These are phyloP conservation scores for Fusarium aywerte DNA, from an alignment of 2,329 filamentous ascomycete species.

Conservation along the genomic window DNA sequence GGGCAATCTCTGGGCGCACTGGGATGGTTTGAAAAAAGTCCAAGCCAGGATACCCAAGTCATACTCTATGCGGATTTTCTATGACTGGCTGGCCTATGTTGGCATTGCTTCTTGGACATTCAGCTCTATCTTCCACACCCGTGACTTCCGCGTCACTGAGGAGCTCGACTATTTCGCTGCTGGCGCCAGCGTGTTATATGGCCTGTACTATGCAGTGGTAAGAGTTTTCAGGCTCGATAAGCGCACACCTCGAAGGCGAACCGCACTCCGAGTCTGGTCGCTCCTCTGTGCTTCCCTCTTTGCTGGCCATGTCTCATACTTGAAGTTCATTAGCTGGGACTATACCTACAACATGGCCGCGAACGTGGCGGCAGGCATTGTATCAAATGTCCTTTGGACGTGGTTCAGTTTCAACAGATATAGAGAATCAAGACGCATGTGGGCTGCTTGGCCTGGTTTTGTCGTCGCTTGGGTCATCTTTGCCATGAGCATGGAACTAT, in stretches of 20 bases:
- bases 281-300: constrained; percentile 77
- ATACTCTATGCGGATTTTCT: constrained; percentile 84
- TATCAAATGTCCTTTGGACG: constrained; percentile 87
- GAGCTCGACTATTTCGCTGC: constrained; percentile 97
- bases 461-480: constrained; percentile 92
- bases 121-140: constrained; percentile 90
- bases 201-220: constrained; percentile 85
- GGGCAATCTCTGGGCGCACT: constrained; percentile 89
- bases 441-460: constrained; percentile 90
- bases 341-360: constrained; percentile 99
- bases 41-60: constrained; percentile 73
- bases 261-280: constrained; percentile 79
- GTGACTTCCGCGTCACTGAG: constrained; percentile 88
- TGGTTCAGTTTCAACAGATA: constrained; percentile 84
- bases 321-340: constrained; percentile 89
- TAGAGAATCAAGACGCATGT: constrained; percentile 73
- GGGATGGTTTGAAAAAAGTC: constrained; percentile 77
- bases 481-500: constrained; percentile 94
- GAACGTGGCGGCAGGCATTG: constrained; percentile 83
- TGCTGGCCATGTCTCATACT: constrained; percentile 79
- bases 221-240: constrained; percentile 85
- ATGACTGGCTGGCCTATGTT: constrained; percentile 81
- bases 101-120: constrained; percentile 87
- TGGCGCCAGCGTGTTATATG: constrained; percentile 89
- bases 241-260: constrained; percentile 53